Evolutionary conservation across 192 early-diverging fungal genomes (phyloP).

Genomic region (Backusella circina): DNA sequence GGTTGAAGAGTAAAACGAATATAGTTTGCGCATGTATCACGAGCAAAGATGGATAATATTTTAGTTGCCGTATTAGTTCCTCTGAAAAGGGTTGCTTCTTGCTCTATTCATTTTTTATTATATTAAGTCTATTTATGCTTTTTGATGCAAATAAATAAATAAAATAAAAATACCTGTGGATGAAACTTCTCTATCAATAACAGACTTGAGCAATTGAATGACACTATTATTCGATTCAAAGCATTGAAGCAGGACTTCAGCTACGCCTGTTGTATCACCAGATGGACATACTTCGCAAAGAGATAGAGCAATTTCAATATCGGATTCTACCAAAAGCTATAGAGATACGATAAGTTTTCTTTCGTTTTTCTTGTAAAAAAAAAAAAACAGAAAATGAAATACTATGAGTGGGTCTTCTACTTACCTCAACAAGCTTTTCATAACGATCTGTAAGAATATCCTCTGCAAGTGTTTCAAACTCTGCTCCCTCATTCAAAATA

Average conservation of each 20-base stretch:
- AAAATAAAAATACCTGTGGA: slow-evolving; percentile 51
- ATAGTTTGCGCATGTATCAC: slow-evolving; percentile 72
- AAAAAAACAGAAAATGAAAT: too few relatives aligned
- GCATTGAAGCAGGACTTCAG: slow-evolving; percentile 56
- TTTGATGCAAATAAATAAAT: too few relatives aligned
- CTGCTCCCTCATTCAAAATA: slow-evolving; percentile 64
- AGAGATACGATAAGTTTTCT: neutral
- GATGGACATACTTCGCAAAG: slow-evolving; percentile 70
- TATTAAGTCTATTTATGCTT: neutral
- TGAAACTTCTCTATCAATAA: slow-evolving; percentile 66
- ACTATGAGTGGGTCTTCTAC: neutral
- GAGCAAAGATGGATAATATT: slow-evolving; percentile 76
- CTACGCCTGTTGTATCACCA: slow-evolving; percentile 73
- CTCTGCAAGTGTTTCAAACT: slow-evolving; percentile 60
- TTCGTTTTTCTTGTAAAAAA: neutral
- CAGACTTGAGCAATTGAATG: slow-evolving; percentile 55
- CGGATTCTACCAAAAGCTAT: slow-evolving; percentile 47
- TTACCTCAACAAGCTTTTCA: slow-evolving; percentile 57
- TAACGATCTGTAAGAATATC: slow-evolving; percentile 56
- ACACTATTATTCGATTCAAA: slow-evolving; percentile 62
- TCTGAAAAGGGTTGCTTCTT: slow-evolving; percentile 78
- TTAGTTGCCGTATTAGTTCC: slow-evolving; percentile 86
- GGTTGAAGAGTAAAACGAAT: slow-evolving; percentile 74
- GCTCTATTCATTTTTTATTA: slow-evolving; percentile 2
- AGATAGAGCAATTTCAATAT: slow-evolving; percentile 61